Percentiles rank a stretch among this genome's conserved stretches.
Conservation (phyloP, 129 eudicot species). For the Pseudognaphalium luteoalbum region DNA sequence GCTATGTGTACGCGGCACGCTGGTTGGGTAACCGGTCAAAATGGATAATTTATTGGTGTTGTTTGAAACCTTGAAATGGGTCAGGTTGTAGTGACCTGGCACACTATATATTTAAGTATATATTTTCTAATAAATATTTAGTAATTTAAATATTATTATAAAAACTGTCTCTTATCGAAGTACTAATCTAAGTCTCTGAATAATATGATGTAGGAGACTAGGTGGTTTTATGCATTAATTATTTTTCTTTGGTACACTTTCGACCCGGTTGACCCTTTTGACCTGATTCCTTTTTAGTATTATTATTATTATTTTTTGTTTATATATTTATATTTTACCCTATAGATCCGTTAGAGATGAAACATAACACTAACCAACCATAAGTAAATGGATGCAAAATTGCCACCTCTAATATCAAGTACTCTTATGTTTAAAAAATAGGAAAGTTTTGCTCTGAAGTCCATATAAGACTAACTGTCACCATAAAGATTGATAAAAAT, state of each 20-base stretch:
- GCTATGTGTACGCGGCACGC: not conserved
- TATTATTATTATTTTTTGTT: no score
- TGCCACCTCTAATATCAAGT: not conserved
- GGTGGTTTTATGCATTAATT: not conserved
- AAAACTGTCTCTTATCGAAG: no score
- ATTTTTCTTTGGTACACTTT: not conserved
- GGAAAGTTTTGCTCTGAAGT: slow-evolving; percentile 4
- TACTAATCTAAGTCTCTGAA: no score
- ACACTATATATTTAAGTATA: not conserved
- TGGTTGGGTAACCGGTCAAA: not conserved
- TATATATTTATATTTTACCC: not conserved
- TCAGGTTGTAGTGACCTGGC: not conserved
- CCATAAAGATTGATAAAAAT: not conserved
- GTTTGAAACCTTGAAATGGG: not conserved
- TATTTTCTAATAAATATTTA: not conserved
- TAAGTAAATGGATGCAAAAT: not conserved
- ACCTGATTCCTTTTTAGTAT: not conserved
- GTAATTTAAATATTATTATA: no score
- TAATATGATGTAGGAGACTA: not conserved
- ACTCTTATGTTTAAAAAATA: not conserved
- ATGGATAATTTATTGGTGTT: not conserved
- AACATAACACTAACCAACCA: not conserved
- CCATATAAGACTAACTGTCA: not conserved
- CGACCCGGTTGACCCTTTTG: not conserved
- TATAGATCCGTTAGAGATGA: not conserved